A percentile compares a stretch with the other conserved stretches of the same genome.
Evolutionary conservation across 306 rosid species (phyloP).

Genomic region (Morella rubra): DNA sequence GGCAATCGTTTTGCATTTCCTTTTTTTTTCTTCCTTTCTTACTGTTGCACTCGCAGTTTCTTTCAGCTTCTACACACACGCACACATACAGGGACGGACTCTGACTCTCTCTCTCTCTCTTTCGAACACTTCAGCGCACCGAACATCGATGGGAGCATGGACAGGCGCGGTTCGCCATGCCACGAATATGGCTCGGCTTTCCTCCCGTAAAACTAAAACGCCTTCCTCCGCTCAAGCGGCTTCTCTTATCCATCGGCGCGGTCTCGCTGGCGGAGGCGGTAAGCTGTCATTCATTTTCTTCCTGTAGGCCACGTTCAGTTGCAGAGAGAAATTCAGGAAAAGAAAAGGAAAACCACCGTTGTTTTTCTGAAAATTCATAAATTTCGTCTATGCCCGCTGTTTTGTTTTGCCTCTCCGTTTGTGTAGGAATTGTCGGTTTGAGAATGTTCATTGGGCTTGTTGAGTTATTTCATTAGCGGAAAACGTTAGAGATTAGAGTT

Average conservation of each 20-base stretch:
- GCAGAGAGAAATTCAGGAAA: background rate
- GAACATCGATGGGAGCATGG: slow-evolving; percentile 50
- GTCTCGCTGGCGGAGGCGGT: slow-evolving; percentile 49
- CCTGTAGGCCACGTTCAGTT: background rate
- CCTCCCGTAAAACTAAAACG: slow-evolving; percentile 37
- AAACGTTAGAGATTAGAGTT: background rate
- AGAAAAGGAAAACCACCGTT: background rate
- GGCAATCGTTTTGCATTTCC: too few relatives aligned
- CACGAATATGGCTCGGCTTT: slow-evolving; percentile 31
- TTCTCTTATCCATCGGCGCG: slow-evolving; percentile 48
- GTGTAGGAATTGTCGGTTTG: background rate
- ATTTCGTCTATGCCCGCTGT: background rate
- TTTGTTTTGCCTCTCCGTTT: background rate
- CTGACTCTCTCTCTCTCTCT: background rate
- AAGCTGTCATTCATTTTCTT: background rate
- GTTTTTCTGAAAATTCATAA: background rate
- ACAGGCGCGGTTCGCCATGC: slow-evolving; percentile 40
- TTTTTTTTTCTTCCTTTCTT: too few relatives aligned
- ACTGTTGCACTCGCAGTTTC: slow-evolving; percentile 17
- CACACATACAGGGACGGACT: background rate
- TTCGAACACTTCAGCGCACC: background rate
- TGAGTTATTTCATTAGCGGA: background rate
- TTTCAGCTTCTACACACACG: background rate
- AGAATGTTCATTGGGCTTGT: background rate
- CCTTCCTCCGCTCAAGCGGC: slow-evolving; percentile 23